These are phyloP conservation scores for Xerocomus cyaneibrunnescens DNA, from an alignment of 1,284 basidiomycete species.

Conservation along the genomic window DNA sequence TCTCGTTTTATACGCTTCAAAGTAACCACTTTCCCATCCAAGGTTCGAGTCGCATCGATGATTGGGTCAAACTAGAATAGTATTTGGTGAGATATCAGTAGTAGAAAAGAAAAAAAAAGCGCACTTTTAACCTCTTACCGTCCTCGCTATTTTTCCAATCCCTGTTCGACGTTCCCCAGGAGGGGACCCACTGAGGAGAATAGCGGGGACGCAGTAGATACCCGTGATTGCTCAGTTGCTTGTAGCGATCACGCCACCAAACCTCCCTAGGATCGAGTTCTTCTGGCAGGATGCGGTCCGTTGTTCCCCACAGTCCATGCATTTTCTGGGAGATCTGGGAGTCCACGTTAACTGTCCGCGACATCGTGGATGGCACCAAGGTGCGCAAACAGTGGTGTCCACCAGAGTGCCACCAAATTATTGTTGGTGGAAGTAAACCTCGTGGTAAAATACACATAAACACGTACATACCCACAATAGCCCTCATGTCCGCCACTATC, in stretches of 20 bases:
- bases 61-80: not conserved
- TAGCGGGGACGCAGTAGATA: constrained; percentile 40
- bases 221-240: constrained; percentile 33
- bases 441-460: constrained; percentile 9
- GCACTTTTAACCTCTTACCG: not conserved
- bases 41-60: not conserved
- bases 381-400: not conserved
- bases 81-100: not conserved
- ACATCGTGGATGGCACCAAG: not conserved
- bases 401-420: not conserved
- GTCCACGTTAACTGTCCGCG: constrained; percentile 2
- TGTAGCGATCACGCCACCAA: constrained; percentile 15
- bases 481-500: not conserved
- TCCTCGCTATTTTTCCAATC: constrained; percentile 3
- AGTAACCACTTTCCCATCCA: not conserved
- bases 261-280: constrained; percentile 14
- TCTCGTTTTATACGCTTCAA: not conserved
- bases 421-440: not conserved
- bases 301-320: constrained; percentile 5
- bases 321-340: not conserved
- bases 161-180: constrained; percentile 31
- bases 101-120: not conserved
- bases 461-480: constrained; percentile 13
- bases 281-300: not conserved
- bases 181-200: constrained; percentile 38